Percentiles rank a stretch among this genome's conserved stretches.
phyloP scores from a whole-genome alignment of 768 basidiomycete species.

The Lepiota venenata region DNA sequence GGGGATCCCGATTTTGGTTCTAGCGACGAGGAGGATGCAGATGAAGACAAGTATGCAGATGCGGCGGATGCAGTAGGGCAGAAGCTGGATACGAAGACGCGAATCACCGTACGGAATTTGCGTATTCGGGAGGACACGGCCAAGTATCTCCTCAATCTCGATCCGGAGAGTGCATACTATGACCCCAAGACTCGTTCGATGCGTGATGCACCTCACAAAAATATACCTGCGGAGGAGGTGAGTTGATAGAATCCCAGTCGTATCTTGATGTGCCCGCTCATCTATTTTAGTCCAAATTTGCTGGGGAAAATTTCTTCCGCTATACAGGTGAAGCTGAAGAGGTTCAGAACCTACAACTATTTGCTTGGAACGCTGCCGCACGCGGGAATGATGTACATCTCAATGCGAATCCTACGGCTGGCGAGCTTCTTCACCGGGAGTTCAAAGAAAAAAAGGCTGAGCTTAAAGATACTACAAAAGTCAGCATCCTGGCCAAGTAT shows the following conservation, averaged over 20 bases:
- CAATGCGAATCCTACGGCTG: slow-evolving; percentile 95
- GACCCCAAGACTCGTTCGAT: slow-evolving; percentile 99
- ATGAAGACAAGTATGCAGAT: slow-evolving; percentile 98
- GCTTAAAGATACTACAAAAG: slow-evolving; percentile 83
- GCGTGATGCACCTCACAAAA: slow-evolving; percentile 90
- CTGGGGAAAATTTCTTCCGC: slow-evolving; percentile 95
- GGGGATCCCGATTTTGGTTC: slow-evolving; percentile 93
- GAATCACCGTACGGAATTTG: slow-evolving; percentile 96
- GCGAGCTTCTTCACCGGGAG: slow-evolving; percentile 86
- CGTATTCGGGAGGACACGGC: slow-evolving; percentile 99
- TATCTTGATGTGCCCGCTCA: slow-evolving; percentile 3
- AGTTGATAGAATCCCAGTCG: slow-evolving; percentile 21
- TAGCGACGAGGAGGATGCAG: slow-evolving; percentile 92
- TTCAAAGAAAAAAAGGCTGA: slow-evolving; percentile 92
- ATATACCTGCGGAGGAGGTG: slow-evolving; percentile 85
- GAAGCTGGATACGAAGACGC: slow-evolving; percentile 96
- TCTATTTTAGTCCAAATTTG: slow-evolving; percentile 68
- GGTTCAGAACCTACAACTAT: slow-evolving; percentile 89
- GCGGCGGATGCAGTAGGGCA: slow-evolving; percentile 97
- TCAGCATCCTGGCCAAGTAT: slow-evolving; percentile 87
- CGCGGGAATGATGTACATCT: slow-evolving; percentile 94
- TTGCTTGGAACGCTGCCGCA: slow-evolving; percentile 95
- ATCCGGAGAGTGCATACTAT: slow-evolving; percentile 95
- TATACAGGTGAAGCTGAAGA: slow-evolving; percentile 91
- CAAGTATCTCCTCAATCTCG: slow-evolving; percentile 96